Evolutionary conservation across 371 early-diverging fungal species (phyloP), one percentile per base, ranked within the genome.

Genomic region (Mortierella sp.): DNA sequence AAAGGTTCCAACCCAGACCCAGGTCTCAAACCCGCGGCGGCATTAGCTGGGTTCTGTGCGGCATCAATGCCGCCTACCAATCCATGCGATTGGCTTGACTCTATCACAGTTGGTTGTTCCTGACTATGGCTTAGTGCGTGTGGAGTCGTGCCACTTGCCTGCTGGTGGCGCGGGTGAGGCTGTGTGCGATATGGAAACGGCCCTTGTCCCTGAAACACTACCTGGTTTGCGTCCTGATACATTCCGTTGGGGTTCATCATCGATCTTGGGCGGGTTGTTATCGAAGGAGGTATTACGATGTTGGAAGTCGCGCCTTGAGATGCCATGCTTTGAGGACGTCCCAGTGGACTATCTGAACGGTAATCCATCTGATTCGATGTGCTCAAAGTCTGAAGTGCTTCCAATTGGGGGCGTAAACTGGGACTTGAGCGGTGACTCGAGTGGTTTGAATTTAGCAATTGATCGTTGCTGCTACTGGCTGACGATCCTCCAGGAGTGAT

Each of bases 201-300:
- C 7, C 37, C 44, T 24, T 47, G 57, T 34, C 25, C 14, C 47
- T 31, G 57, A 24, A 45, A 6, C 10, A 6, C 24, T 19, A 24
- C 24, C 48, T 12, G 48, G 14, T 22, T 14, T 54, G 43, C 34
- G 57, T 28, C 21, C 31, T 47, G 22, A 19, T 54, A 48, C 34
- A 61, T 28, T 24, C 31, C 46, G 22, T 54, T 41, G 4, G 54
- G 29, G 29, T 22, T 60, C 74, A 73, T 55, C 51, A 37, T 16
- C 14, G 73, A 73, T 28, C 74, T 50, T 10, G 52, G 59, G 4
- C 74, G 67, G 0, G 63, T 67, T 0, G 74, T 73, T 43, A 73
- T 73, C n/a, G 74, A 59, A 4, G 74, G 74, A 9, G 74, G 74
- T 27, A 73, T 73, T 12, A 49, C 50, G 1, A 73, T n/a, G 2